Evolutionary conservation across 768 basidiomycete species (phyloP).

Genomic region (Termitomyces titanicus): DNA sequence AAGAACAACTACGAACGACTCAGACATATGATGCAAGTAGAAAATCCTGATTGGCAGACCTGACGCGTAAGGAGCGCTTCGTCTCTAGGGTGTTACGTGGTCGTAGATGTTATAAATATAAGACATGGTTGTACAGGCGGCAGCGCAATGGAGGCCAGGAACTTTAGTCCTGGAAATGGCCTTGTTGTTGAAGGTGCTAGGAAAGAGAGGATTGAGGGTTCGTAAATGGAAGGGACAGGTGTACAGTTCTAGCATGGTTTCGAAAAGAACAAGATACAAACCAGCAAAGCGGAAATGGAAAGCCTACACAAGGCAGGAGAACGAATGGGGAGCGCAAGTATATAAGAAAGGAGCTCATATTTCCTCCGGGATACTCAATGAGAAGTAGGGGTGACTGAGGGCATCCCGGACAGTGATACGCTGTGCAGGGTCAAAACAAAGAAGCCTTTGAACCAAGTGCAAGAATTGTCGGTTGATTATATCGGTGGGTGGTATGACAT

Average conservation of each 20-base stretch:
- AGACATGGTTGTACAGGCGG: neutral
- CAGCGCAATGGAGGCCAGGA: neutral
- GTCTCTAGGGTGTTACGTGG: neutral
- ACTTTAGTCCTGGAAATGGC: conserved; percentile 1
- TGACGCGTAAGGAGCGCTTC: neutral
- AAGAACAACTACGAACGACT: no score
- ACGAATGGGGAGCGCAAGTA: conserved; percentile 6
- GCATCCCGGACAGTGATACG: conserved; percentile 89
- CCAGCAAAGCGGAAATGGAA: neutral
- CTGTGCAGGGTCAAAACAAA: conserved; percentile 86
- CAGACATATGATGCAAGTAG: no score
- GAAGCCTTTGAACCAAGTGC: conserved; percentile 82
- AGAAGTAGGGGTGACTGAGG: conserved; percentile 84
- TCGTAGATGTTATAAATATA: conserved; percentile 4
- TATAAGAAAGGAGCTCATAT: conserved; percentile 38
- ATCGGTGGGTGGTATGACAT: conserved; percentile 80
- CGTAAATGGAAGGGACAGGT: conserved; percentile 7
- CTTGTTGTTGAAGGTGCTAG: conserved; percentile 8
- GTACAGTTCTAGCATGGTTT: conserved; percentile 14
- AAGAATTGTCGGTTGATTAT: conserved; percentile 75
- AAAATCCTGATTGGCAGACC: neutral
- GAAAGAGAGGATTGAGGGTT: neutral
- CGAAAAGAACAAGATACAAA: conserved; percentile 6
- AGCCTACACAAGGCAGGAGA: conserved; percentile 3
- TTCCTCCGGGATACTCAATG: conserved; percentile 63